Base-by-base conservation (phyloP, 192 early-diverging fungal species). In the Coemansia sp. region DNA sequence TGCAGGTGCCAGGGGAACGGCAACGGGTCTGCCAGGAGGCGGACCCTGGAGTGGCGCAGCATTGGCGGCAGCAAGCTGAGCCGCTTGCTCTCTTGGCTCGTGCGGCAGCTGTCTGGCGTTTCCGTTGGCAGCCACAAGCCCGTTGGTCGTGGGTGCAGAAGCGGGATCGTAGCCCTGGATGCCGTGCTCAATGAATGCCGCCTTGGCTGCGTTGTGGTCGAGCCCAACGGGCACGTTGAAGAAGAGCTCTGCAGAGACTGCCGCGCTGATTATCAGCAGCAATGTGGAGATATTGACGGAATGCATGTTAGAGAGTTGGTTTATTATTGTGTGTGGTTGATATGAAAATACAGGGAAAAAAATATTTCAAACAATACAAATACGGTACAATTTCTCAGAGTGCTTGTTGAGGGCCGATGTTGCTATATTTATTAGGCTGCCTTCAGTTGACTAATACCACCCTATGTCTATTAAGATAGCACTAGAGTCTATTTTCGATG, bases 161-260 rank as follows among this genome's bases (percentile, higher is more conserved):
- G 27, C 27, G 11, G 74, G 64, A 43, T 77, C 51, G 23, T 59
- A 71, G 13, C 61, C 64, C 30, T 57, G 44, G 51, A 77, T 67
- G 9, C 64, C 68, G 17, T 50, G 64, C 47, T 70, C 63, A 37
- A 53, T 15, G 22, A 71, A 59, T 17, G 64, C 62, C 18, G 64
- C 43, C 50, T 60, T 54, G 23, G 64, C 68, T 8, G 64, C 55
- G 22, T 57, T 54, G n/a, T 38, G 55, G 41, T 77, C 68, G 1
- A 71, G 38, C 0, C 61, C 62, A 2, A 57, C 41, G 15, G 74
- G 67, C n/a, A 71, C 64, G 25, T 66, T 67, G 57, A 71, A 63
- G 49, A 67, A 67, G 11, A 67, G 46, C 15, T 70, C 64, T 30
- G 51, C 62, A 0, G 61, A 49, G 0, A 54, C 70, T 4, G 51